Base-by-base conservation (phyloP, 495 filamentous ascomycete genomes). In the Trichoderma gamsii region DNA sequence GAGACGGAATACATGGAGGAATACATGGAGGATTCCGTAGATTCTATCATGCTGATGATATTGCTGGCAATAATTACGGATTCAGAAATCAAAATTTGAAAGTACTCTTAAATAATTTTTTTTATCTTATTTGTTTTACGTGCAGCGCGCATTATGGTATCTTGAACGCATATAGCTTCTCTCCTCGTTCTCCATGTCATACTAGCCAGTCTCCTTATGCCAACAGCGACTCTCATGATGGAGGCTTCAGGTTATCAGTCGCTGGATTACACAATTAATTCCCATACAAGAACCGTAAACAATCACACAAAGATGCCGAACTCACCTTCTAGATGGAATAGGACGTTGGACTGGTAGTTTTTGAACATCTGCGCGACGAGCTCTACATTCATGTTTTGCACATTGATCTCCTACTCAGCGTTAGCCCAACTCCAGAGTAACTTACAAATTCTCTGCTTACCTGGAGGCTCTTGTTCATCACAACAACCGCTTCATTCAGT, bases 341-440 rank as follows among this genome's bases (percentile, higher is more conserved):
- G 82, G 16, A 99, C 95, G 73, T 97, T 99, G 4, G 92, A 96
- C 77, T 97, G 92, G 76, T 99, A 99, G 79, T 98, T 99, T 84
- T 97, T 97, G 82, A 98, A 99, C 95, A 99, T 99, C 77, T 98
- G 95, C 9, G 95, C 93, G 4, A 98, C 95, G 11, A 98, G 83
- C 79, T 98, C 95, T 6, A 97, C 91, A 75, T 98, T 94, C 92
- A 97, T 97, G 73, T 98, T 99, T 71, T 96, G 90, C 44, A 96
- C 88, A 75, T 97, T 98, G 85, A 97, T 96, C 72, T 97, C 93
- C 92, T 97, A 70, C 46, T 4, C 67, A 18, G 51, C n/a, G 32
- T 71, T 66, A 64, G 44, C 41, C 41, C 9, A 23, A 4, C 21
- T 52, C 44, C 64, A 23, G 13, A 56, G 44, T 16, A 32, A 25